These are phyloP conservation scores for Hevea brasiliensis DNA, from an alignment of 345 rosid genomes.

Conservation along the genomic window DNA sequence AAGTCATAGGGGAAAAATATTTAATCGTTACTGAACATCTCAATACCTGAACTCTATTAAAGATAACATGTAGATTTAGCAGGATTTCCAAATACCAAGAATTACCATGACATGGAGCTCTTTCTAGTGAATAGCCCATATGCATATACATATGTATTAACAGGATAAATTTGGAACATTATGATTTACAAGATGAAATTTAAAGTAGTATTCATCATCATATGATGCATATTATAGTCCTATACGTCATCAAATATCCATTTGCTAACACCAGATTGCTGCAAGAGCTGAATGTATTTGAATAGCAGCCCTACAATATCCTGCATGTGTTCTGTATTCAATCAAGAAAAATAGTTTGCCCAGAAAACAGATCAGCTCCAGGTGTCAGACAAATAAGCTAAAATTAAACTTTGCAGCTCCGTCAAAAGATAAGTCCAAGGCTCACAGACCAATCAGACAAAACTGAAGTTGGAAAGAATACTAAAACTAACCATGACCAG, in stretches of 20 bases:
- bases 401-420: slow-evolving; percentile 1
- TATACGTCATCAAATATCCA: slow-evolving; percentile 98
- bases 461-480: not conserved
- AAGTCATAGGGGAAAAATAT: too few species aligned
- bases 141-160: not conserved
- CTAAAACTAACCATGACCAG: slow-evolving; percentile 77
- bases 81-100: not conserved
- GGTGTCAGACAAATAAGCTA: not conserved
- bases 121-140: not conserved
- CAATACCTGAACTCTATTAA: too few species aligned
- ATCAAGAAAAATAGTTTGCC: slow-evolving; percentile 8
- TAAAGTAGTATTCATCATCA: not conserved
- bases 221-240: not conserved
- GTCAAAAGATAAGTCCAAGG: not conserved
- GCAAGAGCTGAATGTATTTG: slow-evolving; percentile 73
- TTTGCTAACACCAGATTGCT: slow-evolving; percentile 72
- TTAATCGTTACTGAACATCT: not conserved
- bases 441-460: slow-evolving; percentile 18
- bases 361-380: not conserved
- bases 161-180: not conserved
- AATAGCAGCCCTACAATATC: slow-evolving; percentile 76
- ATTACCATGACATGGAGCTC: not conserved
- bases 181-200: too few species aligned
- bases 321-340: slow-evolving; percentile 73
- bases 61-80: not conserved